A percentile compares a stretch with the other conserved stretches of the same genome.
Evolutionary conservation across 2,329 filamentous ascomycete genomes (phyloP).

Genomic region (Huntiella omanensis): DNA sequence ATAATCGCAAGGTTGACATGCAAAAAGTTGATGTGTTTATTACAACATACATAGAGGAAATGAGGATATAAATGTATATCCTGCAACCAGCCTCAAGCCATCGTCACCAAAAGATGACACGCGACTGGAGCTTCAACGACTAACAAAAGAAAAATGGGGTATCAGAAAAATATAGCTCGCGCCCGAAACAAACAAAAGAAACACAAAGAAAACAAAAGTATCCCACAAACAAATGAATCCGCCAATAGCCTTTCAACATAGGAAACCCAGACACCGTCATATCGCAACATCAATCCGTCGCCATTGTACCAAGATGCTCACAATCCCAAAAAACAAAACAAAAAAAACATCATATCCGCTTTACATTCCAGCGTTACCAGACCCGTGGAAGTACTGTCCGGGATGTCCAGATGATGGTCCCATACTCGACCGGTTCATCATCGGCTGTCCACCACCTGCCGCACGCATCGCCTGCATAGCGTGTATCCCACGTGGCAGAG

Average conservation of each 20-base stretch:
- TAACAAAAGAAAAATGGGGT: not conserved
- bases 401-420: not conserved
- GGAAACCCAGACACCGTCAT: not conserved
- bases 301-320: not conserved
- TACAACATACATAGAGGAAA: too few species aligned
- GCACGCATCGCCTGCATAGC: too few species aligned
- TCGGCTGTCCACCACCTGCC: too few species aligned
- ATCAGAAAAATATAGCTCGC: not conserved
- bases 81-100: too few species aligned
- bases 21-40: too few species aligned
- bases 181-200: not conserved
- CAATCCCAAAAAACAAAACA: not conserved
- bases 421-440: not conserved
- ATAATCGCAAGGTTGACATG: too few species aligned
- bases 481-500: conserved; percentile 7
- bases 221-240: not conserved
- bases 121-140: not conserved
- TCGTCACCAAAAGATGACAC: too few species aligned
- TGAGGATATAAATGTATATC: too few species aligned
- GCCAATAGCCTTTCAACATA: not conserved
- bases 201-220: conserved; percentile 3
- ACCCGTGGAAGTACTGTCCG: not conserved
- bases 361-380: not conserved
- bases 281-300: not conserved
- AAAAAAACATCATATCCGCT: not conserved